Base-by-base conservation (phyloP, 345 rosid species). In the Erucastrum elatum region DNA sequence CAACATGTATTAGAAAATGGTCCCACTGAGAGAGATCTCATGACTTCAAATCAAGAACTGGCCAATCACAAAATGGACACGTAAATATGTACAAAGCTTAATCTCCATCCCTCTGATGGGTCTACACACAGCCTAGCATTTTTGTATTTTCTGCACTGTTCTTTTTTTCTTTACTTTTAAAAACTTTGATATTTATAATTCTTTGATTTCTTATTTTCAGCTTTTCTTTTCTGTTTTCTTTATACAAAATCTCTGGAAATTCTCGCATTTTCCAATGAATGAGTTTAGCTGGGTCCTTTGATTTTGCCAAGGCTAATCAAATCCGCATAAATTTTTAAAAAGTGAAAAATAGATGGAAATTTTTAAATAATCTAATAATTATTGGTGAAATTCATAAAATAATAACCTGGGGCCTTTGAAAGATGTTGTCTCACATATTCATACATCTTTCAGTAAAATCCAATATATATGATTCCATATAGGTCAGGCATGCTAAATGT, bases 111-210 rank as follows among this genome's bases (percentile, higher is more conserved):
- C 77, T 44, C 66, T 5, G 8, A n/a, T 37, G 82, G 84, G 85
- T 85, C 77, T 78, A 75, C 79, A 63, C 76, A 80, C 86, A 74
- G 87, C 89, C 88, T 84, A 80, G 83, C 87, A 71, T 30, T 80
- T 79, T 56, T 74, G 77, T 68, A 67, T 76, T 78, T 72, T 78
- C 77, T 72, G 35, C 58, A 41, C 68, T 68, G 56, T 55, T 16
- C 70, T 16, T 73, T 61, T 27, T 61, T 65, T 66, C 53, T 25
- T 58, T 65, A 6, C n/a, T 62, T 31, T 1, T 21, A 8, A 30
- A 55, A 16, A 33, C 46, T 71, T 64, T 65, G 30, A 27, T 53
- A 35, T 35, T 35, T 7, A 35, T 11, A 12, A 68, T 33, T 72
- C 68, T 33, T 78, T 72, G 29, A 31, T n/a, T 31, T 73, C 17